Evolutionary conservation across 352 stramenopile genomes (phyloP), one percentile per base, ranked within the genome.

Genomic region (Pythium angustatum): DNA sequence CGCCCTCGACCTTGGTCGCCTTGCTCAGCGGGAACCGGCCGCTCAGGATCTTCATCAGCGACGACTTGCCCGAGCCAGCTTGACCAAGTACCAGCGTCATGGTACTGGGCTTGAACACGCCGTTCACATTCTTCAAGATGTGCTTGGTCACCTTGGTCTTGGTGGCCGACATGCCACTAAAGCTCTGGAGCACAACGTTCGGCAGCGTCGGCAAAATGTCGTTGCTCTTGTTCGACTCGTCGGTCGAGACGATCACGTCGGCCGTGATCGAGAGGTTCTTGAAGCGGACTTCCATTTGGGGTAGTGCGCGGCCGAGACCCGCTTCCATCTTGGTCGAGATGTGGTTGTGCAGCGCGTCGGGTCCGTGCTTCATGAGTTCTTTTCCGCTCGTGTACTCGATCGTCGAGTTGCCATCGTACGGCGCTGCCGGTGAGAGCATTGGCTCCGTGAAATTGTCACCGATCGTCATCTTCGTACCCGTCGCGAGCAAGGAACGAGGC

Each of bases 21-120:
- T 76, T 84, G 50, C 72, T 61, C 33, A 83, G 58, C 6, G 71
- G 75, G 58, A 90, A 87, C 0, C 77, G 76, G 3, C 77, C 77
- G 38, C 71, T 78, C 19, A 90, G 62, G 4, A 81, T 24, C 65
- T 88, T 87, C 65, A 90, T 76, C 36, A 85, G 58, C 49, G 80
- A 69, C 10, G 78, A 76, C 60, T 66, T 71, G 51, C 64, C 64
- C 34, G 64, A 62, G 22, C 64, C 64, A 0, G 63, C 56, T 34
- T 70, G 63, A 12, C 63, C 63, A 3, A 70, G 56, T 24, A 70
- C 33, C 15, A 71, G 64, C 57, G 64, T 71, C 72, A 76, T 76
- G 2, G 50, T 69, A 9, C 73, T 66, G 5, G 72, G 63, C 15
- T 64, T 41, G 48, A 78, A 76, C n/a, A 72, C 54, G 33, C 57